phyloP scores from a whole-genome alignment of 805 yeast genomes.

The Kockiozyma suomiensis region DNA sequence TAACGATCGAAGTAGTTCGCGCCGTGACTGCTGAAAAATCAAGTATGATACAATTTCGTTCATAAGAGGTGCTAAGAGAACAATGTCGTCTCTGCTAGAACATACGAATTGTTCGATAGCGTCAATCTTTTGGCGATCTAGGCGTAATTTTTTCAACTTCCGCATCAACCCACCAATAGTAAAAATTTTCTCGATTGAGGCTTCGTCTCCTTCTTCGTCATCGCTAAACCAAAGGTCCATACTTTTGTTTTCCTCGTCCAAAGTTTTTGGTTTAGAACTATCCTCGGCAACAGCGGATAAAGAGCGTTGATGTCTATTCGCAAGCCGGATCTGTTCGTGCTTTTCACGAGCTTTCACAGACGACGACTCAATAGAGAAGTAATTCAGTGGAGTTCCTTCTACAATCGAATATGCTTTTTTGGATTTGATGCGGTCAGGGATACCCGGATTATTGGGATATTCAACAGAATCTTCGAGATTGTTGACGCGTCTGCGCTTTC shows the following conservation, averaged over 20 bases:
- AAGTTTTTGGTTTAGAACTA: not conserved
- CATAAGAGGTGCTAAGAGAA: constrained; percentile 25
- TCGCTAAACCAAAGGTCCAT: not conserved
- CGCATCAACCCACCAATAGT: constrained; percentile 19
- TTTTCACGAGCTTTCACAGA: not conserved
- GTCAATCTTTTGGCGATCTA: constrained; percentile 34
- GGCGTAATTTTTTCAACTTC: constrained; percentile 18
- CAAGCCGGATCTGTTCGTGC: not conserved
- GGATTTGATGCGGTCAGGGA: not conserved
- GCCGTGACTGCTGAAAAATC: constrained; percentile 31
- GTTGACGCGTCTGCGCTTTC: constrained; percentile 38
- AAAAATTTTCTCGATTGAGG: not conserved
- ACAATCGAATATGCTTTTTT: constrained; percentile 10
- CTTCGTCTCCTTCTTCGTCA: constrained; percentile 10
- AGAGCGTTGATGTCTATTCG: not conserved
- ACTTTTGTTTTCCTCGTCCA: not conserved
- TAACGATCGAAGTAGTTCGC: constrained; percentile 30
- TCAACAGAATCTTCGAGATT: not conserved
- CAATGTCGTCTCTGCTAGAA: constrained; percentile 26
- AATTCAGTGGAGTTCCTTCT: constrained; percentile 14
- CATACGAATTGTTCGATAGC: constrained; percentile 24
- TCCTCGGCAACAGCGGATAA: not conserved
- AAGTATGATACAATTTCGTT: constrained; percentile 21
- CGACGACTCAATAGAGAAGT: constrained; percentile 22
- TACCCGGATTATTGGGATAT: not conserved